Base-by-base conservation (phyloP, 1,284 basidiomycete species). In the Ganoderma sinense region DNA sequence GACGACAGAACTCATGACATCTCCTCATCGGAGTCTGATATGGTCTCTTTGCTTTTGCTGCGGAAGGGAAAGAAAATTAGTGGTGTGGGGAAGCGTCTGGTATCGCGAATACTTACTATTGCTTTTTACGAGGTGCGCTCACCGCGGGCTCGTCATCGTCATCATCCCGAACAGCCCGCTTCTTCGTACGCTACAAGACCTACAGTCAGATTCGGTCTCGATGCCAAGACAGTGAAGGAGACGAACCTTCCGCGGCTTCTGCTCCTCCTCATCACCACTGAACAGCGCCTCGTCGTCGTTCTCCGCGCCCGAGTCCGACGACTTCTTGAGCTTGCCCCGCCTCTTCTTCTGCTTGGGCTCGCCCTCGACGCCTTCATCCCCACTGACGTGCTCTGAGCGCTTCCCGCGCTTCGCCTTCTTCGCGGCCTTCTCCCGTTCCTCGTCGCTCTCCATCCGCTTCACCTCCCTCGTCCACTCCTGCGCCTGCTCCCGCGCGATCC, bases 21-120 rank as follows among this genome's bases (percentile, higher is more conserved):
- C 70, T 92, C 91, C 60, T 93, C 91, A 76, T 94, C 93, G 4
- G 92, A 92, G 78, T 94, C 91, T 4, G 91, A 92, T 63, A 94
- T 87, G 76, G 89, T 86, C 75, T 91, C 93, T 79, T 93, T 93
- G 78, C 91, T 93, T 84, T 94, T 94, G 76, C 93, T 94, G 70
- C 59, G 41, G 67, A 23, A 16, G 60, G 26, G 13, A 43, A 26
- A 63, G 13, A 43, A 23, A 63, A 68, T 63, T 4, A 63, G 51
- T 29, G 29, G 23, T 8, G 23, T 5, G 18, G 26, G 18, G 20
- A 3, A 56, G 13, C 69, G 26, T 70, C 58, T 58, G 18, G 26
- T 71, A 4, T 60, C 26, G 62, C 29, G n/a, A 53, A 10, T 10
- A 86, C 91, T 76, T 75, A 94, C 92, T 88, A 91, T 80, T 93